Conservation (phyloP, 2,329 filamentous ascomycete species). For the Fusarium palustre region DNA sequence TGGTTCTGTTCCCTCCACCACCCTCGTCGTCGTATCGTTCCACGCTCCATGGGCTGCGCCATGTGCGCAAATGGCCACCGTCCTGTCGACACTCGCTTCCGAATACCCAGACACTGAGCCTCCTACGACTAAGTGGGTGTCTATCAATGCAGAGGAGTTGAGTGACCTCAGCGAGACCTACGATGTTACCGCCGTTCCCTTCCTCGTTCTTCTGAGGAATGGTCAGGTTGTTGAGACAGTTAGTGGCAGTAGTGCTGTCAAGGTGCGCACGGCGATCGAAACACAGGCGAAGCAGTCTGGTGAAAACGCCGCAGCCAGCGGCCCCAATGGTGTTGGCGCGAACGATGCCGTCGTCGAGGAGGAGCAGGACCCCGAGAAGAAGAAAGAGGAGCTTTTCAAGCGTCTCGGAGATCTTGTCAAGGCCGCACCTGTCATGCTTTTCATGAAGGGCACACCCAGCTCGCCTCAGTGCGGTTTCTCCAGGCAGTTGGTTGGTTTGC, state of each 20-base stretch:
- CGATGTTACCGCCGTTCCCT: slow-evolving; percentile 94
- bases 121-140: slow-evolving; percentile 81
- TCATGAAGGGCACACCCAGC: slow-evolving; percentile 96
- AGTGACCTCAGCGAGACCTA: slow-evolving; percentile 92
- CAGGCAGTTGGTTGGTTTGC: slow-evolving; percentile 84
- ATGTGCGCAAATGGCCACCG: slow-evolving; percentile 91
- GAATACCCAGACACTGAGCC: slow-evolving; percentile 80
- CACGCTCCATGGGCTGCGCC: slow-evolving; percentile 97
- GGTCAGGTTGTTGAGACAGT: slow-evolving; percentile 84
- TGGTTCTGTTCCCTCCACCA: slow-evolving; percentile 72
- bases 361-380: slow-evolving; percentile 66
- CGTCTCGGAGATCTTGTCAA: slow-evolving; percentile 87
- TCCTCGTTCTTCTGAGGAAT: slow-evolving; percentile 83
- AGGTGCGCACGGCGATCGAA: slow-evolving; percentile 88
- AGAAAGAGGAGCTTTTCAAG: slow-evolving; percentile 86
- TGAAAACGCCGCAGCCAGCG: slow-evolving; percentile 51
- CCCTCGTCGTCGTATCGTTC: slow-evolving; percentile 90
- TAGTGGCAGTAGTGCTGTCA: slow-evolving; percentile 88
- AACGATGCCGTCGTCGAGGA: slow-evolving; percentile 59
- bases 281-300: slow-evolving; percentile 71
- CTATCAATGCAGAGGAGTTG: slow-evolving; percentile 93
- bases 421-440: slow-evolving; percentile 97
- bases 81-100: slow-evolving; percentile 85
- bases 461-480: slow-evolving; percentile 93
- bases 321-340: slow-evolving; percentile 53